Evolutionary conservation across 805 yeast genomes (phyloP), one percentile per base, ranked within the genome.

Genomic region (Lipomyces sp.): DNA sequence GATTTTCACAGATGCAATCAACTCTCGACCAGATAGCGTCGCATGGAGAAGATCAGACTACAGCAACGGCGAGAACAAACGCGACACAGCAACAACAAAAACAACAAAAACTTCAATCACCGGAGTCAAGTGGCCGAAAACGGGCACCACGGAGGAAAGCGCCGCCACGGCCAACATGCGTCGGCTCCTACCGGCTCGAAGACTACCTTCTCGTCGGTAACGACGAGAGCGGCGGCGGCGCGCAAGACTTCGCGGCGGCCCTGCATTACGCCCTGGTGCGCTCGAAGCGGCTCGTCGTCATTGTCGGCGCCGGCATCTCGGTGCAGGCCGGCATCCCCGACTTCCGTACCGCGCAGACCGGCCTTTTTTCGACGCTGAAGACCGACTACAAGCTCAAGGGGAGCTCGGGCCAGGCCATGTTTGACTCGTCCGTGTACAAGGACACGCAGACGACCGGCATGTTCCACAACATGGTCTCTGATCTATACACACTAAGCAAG

Each of bases 291-390:
- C 70, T 83, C 28, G 74, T 86, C 2, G 78, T 83, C 26, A 75
- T 89, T 26, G 79, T 90, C 0, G 97, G 97, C 10, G 97, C 97
- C 16, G 96, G 96, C 2, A 79, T 86, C 18, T 86, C 95, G 11
- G 93, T 90, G 47, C 84, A 85, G 26, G 87, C 95, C 0, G 96
- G 96, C 3, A 89, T 88, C 35, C 96, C 96, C 2, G 93, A 84
- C 61, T 84, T 88, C 63, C 71, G 96, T 64, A 84, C 95, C 6
- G 78, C 87, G 18, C 7, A 34, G 22, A 71, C 81, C 53, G 95
- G 95, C 1, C 73, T 89, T 42, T 86, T 89, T 64, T 77, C 79
- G 48, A 78, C 79, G 13, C 66, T 80, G 35, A 70, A 72, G 37
- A 58, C 64, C 1, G 63, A 68, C 2, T 45, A 57, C 41, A 60